Evolutionary conservation across 176 grass and related monocot species (phyloP), one percentile per base, ranked within the genome.

Genomic region (Musa acuminata): DNA sequence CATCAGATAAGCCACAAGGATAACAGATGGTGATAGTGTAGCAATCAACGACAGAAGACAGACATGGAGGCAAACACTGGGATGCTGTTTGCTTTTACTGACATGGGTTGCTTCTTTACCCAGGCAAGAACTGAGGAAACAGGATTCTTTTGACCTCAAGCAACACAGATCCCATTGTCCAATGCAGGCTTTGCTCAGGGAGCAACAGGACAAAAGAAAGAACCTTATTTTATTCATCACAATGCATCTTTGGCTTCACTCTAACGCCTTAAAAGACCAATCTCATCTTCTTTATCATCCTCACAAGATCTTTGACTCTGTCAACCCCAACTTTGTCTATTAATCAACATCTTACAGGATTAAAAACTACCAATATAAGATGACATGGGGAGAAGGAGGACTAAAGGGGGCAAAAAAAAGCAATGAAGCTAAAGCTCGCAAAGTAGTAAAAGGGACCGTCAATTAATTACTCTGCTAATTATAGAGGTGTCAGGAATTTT

Each of bases 131-230:
- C 85, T 79, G 85, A 51, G 72, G 51, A 80, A 16, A 85, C 86
- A 88, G 84, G 88, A 77, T 80, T 91, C 86, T 84, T 87, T 89
- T 63, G 75, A 66, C 83, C 69, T 80, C 79, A 85, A 86, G 83
- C 76, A 87, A 84, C 3, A 11, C 80, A 79, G 77, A 86, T 69
- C 35, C 76, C 80, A 87, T 60, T 25, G 62, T 54, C 75, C 72
- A 52, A 35, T 50, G 13, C 52, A 52, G 21, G 10, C 73, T 55
- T 59, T 64, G 81, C 82, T 81, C 83, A 86, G 82, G 89, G 82
- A 73, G 72, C 49, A 51, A 92, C 81, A 76, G 3, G 43, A 82
- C 83, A 89, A 72, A 16, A 21, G n/a, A 70, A 22, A 51, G 14
- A 2, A 9, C 19, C 67, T 3, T 20, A 70, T 70, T 70, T 51